A percentile compares a stretch with the other conserved stretches of the same genome.
phyloP scores from a whole-genome alignment of 441 rosid species.

The Aleurites moluccanus region DNA sequence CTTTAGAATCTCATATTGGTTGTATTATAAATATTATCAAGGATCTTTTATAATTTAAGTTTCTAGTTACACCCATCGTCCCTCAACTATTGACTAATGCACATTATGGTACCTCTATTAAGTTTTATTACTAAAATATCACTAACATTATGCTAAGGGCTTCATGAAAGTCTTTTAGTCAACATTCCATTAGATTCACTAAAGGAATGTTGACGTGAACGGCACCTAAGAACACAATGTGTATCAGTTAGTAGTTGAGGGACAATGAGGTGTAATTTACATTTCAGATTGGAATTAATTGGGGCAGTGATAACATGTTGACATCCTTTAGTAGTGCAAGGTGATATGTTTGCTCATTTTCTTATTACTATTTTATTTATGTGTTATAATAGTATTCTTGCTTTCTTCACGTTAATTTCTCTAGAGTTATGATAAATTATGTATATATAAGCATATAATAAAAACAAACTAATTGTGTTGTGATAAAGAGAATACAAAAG shows the following conservation, averaged over 20 bases:
- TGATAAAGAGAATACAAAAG: not conserved
- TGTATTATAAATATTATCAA: not conserved
- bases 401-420: not conserved
- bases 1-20: not conserved
- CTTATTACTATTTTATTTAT: constrained; percentile 8
- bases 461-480: not conserved
- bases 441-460: not conserved
- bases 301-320: not conserved
- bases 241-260: no score
- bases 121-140: no score
- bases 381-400: not conserved
- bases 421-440: not conserved
- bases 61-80: not conserved
- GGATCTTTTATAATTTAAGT: constrained; percentile 1
- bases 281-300: not conserved
- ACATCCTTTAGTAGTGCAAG: not conserved
- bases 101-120: no score
- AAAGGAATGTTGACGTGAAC: no score
- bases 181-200: no score
- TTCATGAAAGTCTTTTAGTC: no score
- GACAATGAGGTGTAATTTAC: no score
- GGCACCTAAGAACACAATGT: no score
- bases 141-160: no score
- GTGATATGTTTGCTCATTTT: not conserved
- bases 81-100: no score